Percentiles rank a stretch among this genome's conserved stretches.
Conservation (phyloP, 2,329 filamentous ascomycete species). For the Colletotrichum sp. region DNA sequence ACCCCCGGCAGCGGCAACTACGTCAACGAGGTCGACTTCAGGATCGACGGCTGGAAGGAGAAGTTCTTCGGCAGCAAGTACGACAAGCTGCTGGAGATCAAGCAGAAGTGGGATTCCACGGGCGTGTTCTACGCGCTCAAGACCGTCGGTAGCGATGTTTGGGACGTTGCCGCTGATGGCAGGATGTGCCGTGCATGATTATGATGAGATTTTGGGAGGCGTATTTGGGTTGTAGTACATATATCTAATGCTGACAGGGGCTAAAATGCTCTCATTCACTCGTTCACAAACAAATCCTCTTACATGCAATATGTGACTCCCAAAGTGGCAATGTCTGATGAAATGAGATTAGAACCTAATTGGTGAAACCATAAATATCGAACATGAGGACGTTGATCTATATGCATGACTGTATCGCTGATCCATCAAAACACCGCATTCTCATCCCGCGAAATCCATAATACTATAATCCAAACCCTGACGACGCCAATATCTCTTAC, state of each 20-base stretch:
- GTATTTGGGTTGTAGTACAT: neutral
- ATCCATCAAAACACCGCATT: neutral
- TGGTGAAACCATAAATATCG: too few species aligned
- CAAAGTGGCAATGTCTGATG: too few species aligned
- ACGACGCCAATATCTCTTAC: neutral
- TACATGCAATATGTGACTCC: too few species aligned
- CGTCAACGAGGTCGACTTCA: conserved; percentile 57
- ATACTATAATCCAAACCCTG: too few species aligned
- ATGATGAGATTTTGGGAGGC: neutral
- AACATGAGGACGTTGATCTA: neutral
- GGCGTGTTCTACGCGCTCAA: conserved; percentile 51
- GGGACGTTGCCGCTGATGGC: conserved; percentile 43
- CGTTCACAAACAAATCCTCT: neutral
- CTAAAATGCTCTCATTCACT: neutral
- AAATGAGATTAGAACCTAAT: too few species aligned
- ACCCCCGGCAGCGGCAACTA: conserved; percentile 50
- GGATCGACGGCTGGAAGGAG: conserved; percentile 48
- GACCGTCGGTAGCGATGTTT: conserved; percentile 59
- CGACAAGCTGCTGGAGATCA: conserved; percentile 43
- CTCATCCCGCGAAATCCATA: neutral
- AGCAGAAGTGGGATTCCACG: conserved; percentile 54
- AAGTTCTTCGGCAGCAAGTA: conserved; percentile 56
- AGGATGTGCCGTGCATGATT: conserved; percentile 40
- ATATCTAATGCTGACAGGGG: neutral
- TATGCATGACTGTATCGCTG: neutral